These are phyloP conservation scores for Didymella glomerata DNA, from an alignment of 2,329 filamentous ascomycete species.

Conservation along the genomic window DNA sequence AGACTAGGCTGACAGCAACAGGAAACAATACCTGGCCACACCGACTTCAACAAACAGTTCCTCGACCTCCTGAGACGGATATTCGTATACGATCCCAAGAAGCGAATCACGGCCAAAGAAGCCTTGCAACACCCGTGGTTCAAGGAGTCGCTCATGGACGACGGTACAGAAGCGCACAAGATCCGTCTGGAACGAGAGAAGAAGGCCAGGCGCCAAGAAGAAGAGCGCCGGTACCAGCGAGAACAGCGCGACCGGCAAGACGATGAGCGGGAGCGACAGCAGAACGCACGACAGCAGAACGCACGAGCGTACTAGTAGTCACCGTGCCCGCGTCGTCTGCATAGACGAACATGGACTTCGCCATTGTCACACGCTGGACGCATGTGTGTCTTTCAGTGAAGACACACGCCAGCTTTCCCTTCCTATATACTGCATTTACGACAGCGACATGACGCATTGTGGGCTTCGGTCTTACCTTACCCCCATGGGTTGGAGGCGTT, in stretches of 20 bases:
- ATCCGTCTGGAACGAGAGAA: constrained; percentile 60
- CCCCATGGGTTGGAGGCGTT: constrained; percentile 41
- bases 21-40: constrained; percentile 69
- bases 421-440: constrained; percentile 52
- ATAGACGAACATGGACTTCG: constrained; percentile 23
- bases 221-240: constrained; percentile 43
- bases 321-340: constrained; percentile 8
- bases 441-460: constrained; percentile 50
- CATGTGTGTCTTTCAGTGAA: constrained; percentile 13
- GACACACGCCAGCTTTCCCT: constrained; percentile 29
- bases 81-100: constrained; percentile 72
- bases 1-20: constrained; percentile 42
- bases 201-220: constrained; percentile 45
- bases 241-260: constrained; percentile 31
- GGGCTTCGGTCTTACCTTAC: constrained; percentile 27
- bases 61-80: constrained; percentile 69
- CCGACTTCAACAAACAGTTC: constrained; percentile 68
- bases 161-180: constrained; percentile 70
- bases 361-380: constrained; percentile 13
- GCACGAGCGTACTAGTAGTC: constrained; percentile 27
- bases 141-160: constrained; percentile 69
- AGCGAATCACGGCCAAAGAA: constrained; percentile 70
- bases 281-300: constrained; percentile 18
- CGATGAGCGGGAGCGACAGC: constrained; percentile 8
- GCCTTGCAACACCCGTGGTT: constrained; percentile 74